Evolutionary conservation across 140 eudicot species (phyloP), one percentile per base, ranked within the genome.

Genomic region (Oenanthe javanica): DNA sequence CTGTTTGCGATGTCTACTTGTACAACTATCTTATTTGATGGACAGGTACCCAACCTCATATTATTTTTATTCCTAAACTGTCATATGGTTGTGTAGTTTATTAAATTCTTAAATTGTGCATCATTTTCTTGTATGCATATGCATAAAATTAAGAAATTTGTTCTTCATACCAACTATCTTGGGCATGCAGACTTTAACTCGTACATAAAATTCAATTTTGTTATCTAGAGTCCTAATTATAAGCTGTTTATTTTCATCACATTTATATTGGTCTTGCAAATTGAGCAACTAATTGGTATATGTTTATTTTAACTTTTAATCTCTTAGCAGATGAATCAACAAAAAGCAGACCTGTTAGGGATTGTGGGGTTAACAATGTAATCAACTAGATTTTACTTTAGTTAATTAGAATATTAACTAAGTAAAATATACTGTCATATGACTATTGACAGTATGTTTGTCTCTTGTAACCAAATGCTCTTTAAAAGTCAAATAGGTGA

Each of bases 151-250:
- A 95, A 95, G 83, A 95, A 95, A 90, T 95, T 95, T 67, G 99
- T 95, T 51, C 82, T 95, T 74, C 99, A 95, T 76, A 90, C 99
- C 55, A 95, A 95, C 78, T 95, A 89, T 87, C 99, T 97, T 9
- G 99, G 99, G 54, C 99, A 92, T 83, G 93, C 97, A 0, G 99
- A 95, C 88, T 95, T 95, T 73, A 95, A 95, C 31, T 31, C 31
- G 31, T 31, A 31, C 31, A 31, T 31, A 31, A 31, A 31, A 31
- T 31, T 31, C 31, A 95, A 92, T 84, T 95, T 92, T 66, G 81
- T 90, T 82, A 95, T 95, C 74, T 84, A 85, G 83, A 73, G 81
- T 77, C 80, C 91, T 77, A 93, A 86, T 15, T 79, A 97, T 90
- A 88, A 90, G 96, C 43, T 36, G 96, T 48, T 36, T 36, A 67